These are phyloP conservation scores for Penicillium sp. DNA, from an alignment of 2,329 filamentous ascomycete species.

Conservation along the genomic window DNA sequence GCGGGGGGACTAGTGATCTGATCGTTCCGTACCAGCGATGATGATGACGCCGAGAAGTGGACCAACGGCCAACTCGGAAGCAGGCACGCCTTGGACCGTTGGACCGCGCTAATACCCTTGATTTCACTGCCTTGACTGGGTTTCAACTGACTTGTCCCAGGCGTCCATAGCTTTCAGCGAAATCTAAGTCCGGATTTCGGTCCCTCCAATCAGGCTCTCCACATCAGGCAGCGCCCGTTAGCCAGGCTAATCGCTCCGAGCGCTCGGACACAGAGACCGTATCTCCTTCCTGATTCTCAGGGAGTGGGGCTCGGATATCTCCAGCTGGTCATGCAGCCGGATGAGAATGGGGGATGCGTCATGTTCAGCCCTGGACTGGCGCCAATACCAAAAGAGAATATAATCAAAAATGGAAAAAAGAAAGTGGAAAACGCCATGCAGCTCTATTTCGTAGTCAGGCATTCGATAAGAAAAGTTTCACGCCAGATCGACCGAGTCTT, in stretches of 20 bases:
- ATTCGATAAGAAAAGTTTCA: constrained; percentile 8
- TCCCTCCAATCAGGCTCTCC: neutral
- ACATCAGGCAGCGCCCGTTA: neutral
- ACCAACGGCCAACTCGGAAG: constrained; percentile 7
- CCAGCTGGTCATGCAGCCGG: constrained; percentile 5
- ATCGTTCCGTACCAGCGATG: neutral
- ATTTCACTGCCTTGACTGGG: neutral
- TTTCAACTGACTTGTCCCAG: neutral
- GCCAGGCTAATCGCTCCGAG: neutral
- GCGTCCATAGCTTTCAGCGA: neutral
- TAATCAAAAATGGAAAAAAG: too few relatives aligned
- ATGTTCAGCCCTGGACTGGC: neutral
- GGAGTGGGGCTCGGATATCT: constrained; percentile 1
- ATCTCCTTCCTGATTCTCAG: neutral
- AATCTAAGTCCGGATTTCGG: neutral
- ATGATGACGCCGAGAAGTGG: neutral
- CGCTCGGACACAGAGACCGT: constrained; percentile 3
- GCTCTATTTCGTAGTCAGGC: neutral
- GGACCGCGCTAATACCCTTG: neutral
- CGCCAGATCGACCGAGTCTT: constrained; percentile 2
- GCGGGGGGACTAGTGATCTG: constrained; percentile 1
- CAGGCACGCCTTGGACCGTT: constrained; percentile 1
- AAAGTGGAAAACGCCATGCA: neutral
- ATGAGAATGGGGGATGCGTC: constrained; percentile 7
- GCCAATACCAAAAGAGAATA: too few relatives aligned